Base-by-base conservation (phyloP, 108 stramenopile genomes). In the Cyclotella kingstonii region DNA sequence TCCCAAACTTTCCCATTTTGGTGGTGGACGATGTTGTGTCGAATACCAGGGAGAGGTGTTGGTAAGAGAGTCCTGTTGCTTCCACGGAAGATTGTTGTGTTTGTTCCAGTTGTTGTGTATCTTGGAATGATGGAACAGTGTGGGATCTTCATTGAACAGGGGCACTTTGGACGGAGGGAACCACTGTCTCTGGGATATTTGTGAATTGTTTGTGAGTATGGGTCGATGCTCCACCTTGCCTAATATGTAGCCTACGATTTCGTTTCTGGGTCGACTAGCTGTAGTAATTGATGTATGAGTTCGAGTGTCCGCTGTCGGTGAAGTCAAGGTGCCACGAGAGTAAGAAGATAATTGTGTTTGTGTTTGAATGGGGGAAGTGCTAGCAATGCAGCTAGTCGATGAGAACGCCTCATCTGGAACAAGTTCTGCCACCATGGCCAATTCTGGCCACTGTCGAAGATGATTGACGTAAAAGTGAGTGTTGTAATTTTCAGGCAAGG, bases 401-500 rank as follows among this genome's bases (percentile, higher is more conserved):
- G n/a, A n/a, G n/a, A n/a, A n/a, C n/a, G n/a, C n/a, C 17, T 36
- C 64, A 39, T 74, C 64, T 17, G 76, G 70, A 1, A 84, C 48
- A 41, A 81, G 80, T 40, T 94, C 91, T 1, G 84, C 89, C 34
- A 95, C 94, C 27, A 93, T 38, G 7, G 89, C 74, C 34, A 95
- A 60, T 45, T 92, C 84, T 1, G 91, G 91, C 91, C 91, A 95
- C 21, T 79, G 68, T 15, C 84, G 70, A 52, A 95, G 64, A 57
- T 95, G 94, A 43, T 84, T 75, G 21, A 53, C 57, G 43, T 93
- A 93, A 50, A 95, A 95, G 34, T 86, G 67, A 25, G 80, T 39
- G 47, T 88, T 85, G 79, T 95, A 95, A 59, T 95, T 95, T 59
- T 95, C 94, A 19, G 94, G 94, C 48, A 95, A 49, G 15, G 89